Conservation (phyloP, 306 rosid genomes). For the Cucumis cinereus region DNA sequence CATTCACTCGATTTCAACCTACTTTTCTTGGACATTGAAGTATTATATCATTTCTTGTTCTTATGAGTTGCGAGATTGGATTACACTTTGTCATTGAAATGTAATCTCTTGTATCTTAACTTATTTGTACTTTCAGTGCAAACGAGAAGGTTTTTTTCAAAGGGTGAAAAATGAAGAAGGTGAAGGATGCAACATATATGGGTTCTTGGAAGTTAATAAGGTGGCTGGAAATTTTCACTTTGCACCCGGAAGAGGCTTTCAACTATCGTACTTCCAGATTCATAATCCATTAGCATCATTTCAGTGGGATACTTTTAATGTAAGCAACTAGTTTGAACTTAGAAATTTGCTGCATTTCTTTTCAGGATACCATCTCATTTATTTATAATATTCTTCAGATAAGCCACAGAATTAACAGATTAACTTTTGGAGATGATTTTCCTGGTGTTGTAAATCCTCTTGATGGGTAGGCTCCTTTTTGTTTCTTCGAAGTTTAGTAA, state of each 20-base stretch:
- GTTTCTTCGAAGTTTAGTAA: not conserved
- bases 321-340: slow-evolving; percentile 22
- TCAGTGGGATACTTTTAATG: slow-evolving; percentile 89
- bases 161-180: slow-evolving; percentile 91
- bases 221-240: slow-evolving; percentile 97
- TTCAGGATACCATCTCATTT: slow-evolving; percentile 10
- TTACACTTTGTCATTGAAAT: not conserved
- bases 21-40: not conserved
- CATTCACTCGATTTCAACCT: not conserved
- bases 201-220: slow-evolving; percentile 91
- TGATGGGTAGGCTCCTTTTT: slow-evolving; percentile 40
- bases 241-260: slow-evolving; percentile 97
- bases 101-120: not conserved
- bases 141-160: slow-evolving; percentile 92
- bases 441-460: slow-evolving; percentile 93
- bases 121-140: slow-evolving; percentile 42
- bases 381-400: slow-evolving; percentile 29
- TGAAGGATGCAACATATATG: slow-evolving; percentile 91
- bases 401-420: slow-evolving; percentile 73
- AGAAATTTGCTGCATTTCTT: not conserved
- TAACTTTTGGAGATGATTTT: slow-evolving; percentile 75
- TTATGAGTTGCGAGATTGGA: not conserved
- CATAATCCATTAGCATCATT: slow-evolving; percentile 65
- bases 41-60: not conserved
- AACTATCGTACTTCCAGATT: slow-evolving; percentile 67